These are phyloP conservation scores for sorghum (Sorghum bicolor) DNA, from an alignment of 176 grass and related monocot species.

Conservation along the genomic window Sorghum_bicolor_NCBIv3 NC_012878.2:58491001-58491500, in stretches of 20 bases:
- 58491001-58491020: neutral
- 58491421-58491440: too few species aligned
- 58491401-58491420: too few species aligned
- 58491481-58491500: too few species aligned
- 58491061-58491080: neutral
- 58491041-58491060: neutral
- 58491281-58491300: neutral
- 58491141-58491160: constrained; percentile 69
- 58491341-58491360: neutral
- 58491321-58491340: neutral
- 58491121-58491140: constrained; percentile 69
- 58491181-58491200: constrained; percentile 92
- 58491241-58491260: neutral
- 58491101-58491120: constrained; percentile 85
- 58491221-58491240: neutral
- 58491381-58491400: neutral
- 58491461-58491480: too few species aligned
- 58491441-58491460: too few species aligned
- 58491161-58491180: constrained; percentile 91
- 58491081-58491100: constrained; percentile 22
- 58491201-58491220: constrained; percentile 72
- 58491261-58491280: neutral
- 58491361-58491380: neutral
- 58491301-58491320: neutral
- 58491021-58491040: neutral